Evolutionary conservation across 352 stramenopile genomes (phyloP).

Genomic region (Pythium periplocum): DNA sequence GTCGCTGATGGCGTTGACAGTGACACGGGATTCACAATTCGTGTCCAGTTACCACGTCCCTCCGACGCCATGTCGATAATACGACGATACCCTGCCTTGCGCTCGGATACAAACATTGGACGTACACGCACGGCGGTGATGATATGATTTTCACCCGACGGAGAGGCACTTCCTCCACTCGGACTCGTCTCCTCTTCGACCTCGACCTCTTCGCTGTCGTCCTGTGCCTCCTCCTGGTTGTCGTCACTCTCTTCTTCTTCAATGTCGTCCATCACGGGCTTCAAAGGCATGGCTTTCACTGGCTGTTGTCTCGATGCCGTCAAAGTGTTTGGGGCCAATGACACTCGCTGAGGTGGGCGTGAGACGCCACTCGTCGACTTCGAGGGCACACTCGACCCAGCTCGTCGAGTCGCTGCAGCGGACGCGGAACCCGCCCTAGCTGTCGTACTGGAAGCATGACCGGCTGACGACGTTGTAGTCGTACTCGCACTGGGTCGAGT

Average conservation of each 20-base stretch:
- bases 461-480: too few relatives aligned
- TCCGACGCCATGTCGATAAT: constrained; percentile 59
- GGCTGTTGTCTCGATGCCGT: background rate
- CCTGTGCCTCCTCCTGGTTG: constrained; percentile 11
- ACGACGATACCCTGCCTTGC: constrained; percentile 42
- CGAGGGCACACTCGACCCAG: background rate
- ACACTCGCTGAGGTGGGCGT: background rate
- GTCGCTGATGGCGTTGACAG: constrained; percentile 12
- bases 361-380: background rate
- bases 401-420: too few relatives aligned
- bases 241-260: constrained; percentile 4
- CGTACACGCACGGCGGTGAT: constrained; percentile 72
- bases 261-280: background rate
- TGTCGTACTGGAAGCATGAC: too few relatives aligned
- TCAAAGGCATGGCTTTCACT: background rate
- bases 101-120: constrained; percentile 59
- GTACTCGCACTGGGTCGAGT: too few relatives aligned
- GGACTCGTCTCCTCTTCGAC: background rate
- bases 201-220: constrained; percentile 5
- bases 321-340: background rate
- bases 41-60: constrained; percentile 29
- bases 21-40: constrained; percentile 53
- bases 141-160: constrained; percentile 23
- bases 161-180: constrained; percentile 12
- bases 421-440: too few relatives aligned